Evolutionary conservation across 768 basidiomycete genomes (phyloP).

Genomic region (Pleurotus citrinopileatus): DNA sequence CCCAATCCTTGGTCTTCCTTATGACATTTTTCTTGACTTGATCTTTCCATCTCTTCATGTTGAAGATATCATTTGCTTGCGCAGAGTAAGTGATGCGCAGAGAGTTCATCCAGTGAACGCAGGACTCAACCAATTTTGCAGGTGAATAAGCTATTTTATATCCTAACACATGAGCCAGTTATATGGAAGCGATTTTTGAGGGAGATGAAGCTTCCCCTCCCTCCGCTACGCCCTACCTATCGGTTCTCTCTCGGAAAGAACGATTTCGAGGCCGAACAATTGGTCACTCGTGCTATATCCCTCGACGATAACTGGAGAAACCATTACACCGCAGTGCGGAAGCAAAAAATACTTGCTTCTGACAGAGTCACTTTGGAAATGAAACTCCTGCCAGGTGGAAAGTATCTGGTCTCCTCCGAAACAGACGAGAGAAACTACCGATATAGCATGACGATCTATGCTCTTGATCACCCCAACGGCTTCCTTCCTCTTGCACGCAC

Average conservation of each 20-base stretch:
- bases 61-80: conserved; percentile 46
- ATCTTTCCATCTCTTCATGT: conserved; percentile 40
- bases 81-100: conserved; percentile 30
- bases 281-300: conserved; percentile 59
- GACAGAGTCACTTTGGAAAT: conserved; percentile 47
- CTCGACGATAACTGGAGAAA: conserved; percentile 59
- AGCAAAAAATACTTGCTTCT: conserved; percentile 21
- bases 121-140: conserved; percentile 18
- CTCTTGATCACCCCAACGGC: conserved; percentile 51
- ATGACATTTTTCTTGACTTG: conserved; percentile 40
- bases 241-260: conserved; percentile 35
- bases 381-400: conserved; percentile 63
- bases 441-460: conserved; percentile 51
- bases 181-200: conserved; percentile 68
- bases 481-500: conserved; percentile 46
- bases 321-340: conserved; percentile 31
- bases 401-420: conserved; percentile 62
- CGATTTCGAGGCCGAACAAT: conserved; percentile 49
- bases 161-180: conserved; percentile 63
- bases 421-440: conserved; percentile 38
- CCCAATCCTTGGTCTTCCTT: conserved; percentile 20
- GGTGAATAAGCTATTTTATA: conserved; percentile 59
- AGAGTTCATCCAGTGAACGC: neutral
- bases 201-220: conserved; percentile 51
- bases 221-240: conserved; percentile 59